Conservation (phyloP, 805 yeast species). For the Schizosaccharomyces osmophilus region DNA sequence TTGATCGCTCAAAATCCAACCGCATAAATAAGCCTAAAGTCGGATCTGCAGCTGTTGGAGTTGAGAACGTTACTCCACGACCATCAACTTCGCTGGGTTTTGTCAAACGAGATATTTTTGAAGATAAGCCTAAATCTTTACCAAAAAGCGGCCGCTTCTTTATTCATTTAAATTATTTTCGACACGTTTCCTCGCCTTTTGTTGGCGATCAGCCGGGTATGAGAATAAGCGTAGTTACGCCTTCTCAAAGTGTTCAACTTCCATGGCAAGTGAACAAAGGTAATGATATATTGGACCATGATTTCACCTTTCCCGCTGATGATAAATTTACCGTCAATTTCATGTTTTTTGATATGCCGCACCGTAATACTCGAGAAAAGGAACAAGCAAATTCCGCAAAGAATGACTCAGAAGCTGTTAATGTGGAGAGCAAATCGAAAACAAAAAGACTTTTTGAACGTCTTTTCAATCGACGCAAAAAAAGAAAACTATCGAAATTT, state of each 20-base stretch:
- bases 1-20: not conserved
- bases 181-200: slow-evolving; percentile 57
- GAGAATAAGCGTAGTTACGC: slow-evolving; percentile 24
- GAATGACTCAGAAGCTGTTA: not conserved
- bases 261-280: not conserved
- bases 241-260: not conserved
- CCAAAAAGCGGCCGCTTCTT: not conserved
- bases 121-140: not conserved
- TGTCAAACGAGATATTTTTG: not conserved
- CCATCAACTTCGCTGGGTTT: not conserved
- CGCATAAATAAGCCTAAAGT: not conserved
- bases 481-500: not conserved
- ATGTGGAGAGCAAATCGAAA: not conserved
- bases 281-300: not conserved
- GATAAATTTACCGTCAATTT: not conserved
- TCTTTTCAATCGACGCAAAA: not conserved
- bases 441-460: not conserved
- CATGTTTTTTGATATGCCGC: not conserved
- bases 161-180: slow-evolving; percentile 15
- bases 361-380: not conserved
- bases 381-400: not conserved
- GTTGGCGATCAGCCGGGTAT: slow-evolving; percentile 64
- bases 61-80: not conserved
- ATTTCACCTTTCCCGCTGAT: not conserved
- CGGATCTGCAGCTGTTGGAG: not conserved